A percentile compares a stretch with the other conserved stretches of the same genome.
Evolutionary conservation across 2,329 filamentous ascomycete species (phyloP).

Genomic region (Diaporthe helianthi): DNA sequence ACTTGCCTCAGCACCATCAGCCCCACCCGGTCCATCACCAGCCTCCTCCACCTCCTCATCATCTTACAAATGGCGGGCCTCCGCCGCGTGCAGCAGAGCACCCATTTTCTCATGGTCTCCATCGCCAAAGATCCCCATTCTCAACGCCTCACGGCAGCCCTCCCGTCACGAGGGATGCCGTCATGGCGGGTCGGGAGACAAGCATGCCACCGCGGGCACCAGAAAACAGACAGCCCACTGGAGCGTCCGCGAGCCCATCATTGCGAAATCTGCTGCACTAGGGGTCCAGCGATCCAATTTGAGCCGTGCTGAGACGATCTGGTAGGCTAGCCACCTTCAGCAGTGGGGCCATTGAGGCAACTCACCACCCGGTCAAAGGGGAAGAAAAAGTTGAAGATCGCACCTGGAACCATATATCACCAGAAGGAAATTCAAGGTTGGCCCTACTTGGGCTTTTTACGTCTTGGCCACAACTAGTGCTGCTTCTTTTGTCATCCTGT

Average conservation of each 20-base stretch:
- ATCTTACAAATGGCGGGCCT: conserved; percentile 48
- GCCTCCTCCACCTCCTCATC: conserved; percentile 44
- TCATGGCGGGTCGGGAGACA: conserved; percentile 42
- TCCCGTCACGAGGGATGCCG: conserved; percentile 51
- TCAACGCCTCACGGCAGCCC: conserved; percentile 54
- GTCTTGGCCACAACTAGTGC: not conserved
- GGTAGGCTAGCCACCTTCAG: not conserved
- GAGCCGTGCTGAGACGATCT: not conserved
- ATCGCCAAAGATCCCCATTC: conserved; percentile 46
- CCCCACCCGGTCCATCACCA: conserved; percentile 32
- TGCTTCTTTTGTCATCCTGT: conserved; percentile 6
- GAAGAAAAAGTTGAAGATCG: not conserved
- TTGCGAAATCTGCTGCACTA: conserved; percentile 76
- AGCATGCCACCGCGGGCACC: conserved; percentile 43
- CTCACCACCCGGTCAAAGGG: not conserved
- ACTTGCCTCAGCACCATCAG: conserved; percentile 46
- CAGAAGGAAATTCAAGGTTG: not conserved
- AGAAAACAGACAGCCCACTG: conserved; percentile 59
- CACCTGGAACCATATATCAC: not conserved
- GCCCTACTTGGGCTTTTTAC: not conserved
- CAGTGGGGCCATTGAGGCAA: not conserved
- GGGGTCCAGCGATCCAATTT: conserved; percentile 30
- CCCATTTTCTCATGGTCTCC: conserved; percentile 48
- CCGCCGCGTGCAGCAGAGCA: conserved; percentile 53
- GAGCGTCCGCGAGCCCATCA: conserved; percentile 80